Conservation (phyloP, 768 basidiomycete genomes). For the Pisolithus orientalis region DNA sequence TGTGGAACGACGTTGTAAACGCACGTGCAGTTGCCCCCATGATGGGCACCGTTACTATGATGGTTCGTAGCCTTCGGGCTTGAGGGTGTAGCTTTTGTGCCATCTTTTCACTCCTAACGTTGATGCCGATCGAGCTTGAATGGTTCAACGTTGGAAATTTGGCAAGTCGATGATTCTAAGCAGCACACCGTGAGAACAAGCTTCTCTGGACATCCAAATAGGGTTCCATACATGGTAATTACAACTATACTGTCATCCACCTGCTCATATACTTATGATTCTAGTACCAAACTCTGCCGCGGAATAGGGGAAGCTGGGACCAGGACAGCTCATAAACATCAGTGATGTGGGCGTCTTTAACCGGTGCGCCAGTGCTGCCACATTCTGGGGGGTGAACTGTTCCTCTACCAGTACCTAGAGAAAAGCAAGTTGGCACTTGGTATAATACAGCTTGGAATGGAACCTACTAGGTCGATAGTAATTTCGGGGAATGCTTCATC, state of each 20-base stretch:
- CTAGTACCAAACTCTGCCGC: slow-evolving; percentile 49
- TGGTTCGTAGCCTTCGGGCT: slow-evolving; percentile 40
- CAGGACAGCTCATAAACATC: slow-evolving; percentile 62
- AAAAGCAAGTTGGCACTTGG: neutral
- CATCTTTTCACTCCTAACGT: slow-evolving; percentile 11
- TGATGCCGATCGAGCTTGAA: neutral
- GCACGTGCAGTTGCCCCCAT: slow-evolving; percentile 59
- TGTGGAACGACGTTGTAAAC: slow-evolving; percentile 14
- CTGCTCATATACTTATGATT: slow-evolving; percentile 32
- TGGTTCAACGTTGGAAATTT: too few relatives aligned
- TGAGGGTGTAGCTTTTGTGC: slow-evolving; percentile 35
- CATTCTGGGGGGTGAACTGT: slow-evolving; percentile 37
- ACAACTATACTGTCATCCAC: neutral
- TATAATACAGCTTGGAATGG: neutral
- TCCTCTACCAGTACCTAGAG: slow-evolving; percentile 41
- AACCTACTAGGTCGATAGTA: slow-evolving; percentile 51
- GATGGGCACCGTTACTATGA: slow-evolving; percentile 60
- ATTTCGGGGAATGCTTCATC: slow-evolving; percentile 63
- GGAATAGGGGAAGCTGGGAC: slow-evolving; percentile 33
- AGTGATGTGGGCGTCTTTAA: slow-evolving; percentile 46
- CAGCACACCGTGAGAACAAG: too few relatives aligned
- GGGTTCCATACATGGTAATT: too few relatives aligned
- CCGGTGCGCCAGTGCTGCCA: slow-evolving; percentile 44
- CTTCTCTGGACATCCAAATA: too few relatives aligned
- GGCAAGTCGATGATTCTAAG: too few relatives aligned